Percentiles rank a stretch among this genome's conserved stretches.
phyloP scores from a whole-genome alignment of 148 eudicot genomes.

The Selenicereus undatus region DNA sequence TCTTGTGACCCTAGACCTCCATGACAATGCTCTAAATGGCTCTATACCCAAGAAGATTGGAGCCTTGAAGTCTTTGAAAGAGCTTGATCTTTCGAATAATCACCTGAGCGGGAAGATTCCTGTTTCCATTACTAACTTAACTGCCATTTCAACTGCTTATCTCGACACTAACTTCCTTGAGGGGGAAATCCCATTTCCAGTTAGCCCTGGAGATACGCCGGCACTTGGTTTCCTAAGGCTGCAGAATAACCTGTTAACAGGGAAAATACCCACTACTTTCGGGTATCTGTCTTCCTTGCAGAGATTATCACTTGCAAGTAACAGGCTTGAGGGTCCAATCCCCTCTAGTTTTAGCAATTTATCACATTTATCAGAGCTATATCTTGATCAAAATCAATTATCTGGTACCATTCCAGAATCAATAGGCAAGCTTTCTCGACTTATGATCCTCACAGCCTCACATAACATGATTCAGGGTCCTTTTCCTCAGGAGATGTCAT shows the following conservation, averaged over 20 bases:
- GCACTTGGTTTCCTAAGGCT: conserved; percentile 43
- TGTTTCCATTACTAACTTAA: conserved; percentile 32
- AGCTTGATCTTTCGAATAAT: conserved; percentile 44
- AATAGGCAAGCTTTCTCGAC: conserved; percentile 38
- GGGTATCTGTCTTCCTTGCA: conserved; percentile 37
- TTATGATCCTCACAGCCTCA: conserved; percentile 30
- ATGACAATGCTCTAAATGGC: conserved; percentile 34
- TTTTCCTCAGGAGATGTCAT: conserved; percentile 44
- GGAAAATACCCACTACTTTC: conserved; percentile 37
- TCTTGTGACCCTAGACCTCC: conserved; percentile 32
- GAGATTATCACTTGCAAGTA: conserved; percentile 43
- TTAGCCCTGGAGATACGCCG: conserved; percentile 36
- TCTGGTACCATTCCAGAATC: conserved; percentile 42
- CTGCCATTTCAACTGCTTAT: conserved; percentile 27
- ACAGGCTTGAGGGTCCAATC: conserved; percentile 44
- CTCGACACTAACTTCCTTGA: conserved; percentile 41
- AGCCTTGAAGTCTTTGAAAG: conserved; percentile 27
- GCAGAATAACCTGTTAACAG: conserved; percentile 45
- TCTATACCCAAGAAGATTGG: conserved; percentile 38
- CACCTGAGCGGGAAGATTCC: conserved; percentile 36
- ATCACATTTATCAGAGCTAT: conserved; percentile 31
- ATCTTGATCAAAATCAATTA: conserved; percentile 39
- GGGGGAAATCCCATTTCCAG: conserved; percentile 51
- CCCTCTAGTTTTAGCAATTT: conserved; percentile 44
- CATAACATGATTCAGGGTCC: conserved; percentile 46